Conservation (phyloP, 768 basidiomycete genomes). For the Mycena crocata region DNA sequence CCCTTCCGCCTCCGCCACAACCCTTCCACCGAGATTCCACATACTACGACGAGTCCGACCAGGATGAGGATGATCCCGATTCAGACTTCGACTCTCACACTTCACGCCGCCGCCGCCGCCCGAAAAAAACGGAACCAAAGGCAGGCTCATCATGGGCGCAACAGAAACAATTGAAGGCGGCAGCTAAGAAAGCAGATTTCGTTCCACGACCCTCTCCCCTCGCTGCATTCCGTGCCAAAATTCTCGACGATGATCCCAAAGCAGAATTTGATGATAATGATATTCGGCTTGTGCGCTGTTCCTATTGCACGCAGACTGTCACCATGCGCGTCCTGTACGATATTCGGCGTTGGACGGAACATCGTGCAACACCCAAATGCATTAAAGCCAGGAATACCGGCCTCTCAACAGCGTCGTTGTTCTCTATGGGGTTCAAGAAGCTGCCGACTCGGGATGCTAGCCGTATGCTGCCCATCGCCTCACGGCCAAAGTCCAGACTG, state of each 20-base stretch:
- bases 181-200: not conserved
- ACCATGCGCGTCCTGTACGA: not conserved
- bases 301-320: not conserved
- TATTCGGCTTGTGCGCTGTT: slow-evolving; percentile 9
- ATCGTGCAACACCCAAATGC: not conserved
- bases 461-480: not conserved
- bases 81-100: not conserved
- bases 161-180: not conserved
- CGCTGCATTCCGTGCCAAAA: not conserved
- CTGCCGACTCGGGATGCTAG: not conserved
- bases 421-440: not conserved
- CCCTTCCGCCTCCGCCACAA: not conserved
- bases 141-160: not conserved
- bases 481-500: not conserved
- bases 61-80: not conserved
- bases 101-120: not conserved
- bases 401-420: not conserved
- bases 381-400: not conserved
- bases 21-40: not conserved
- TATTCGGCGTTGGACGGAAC: slow-evolving; percentile 2
- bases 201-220: not conserved
- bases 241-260: slow-evolving; percentile 5
- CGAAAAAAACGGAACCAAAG: not conserved
- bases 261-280: slow-evolving; percentile 2
- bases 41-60: not conserved